Evolutionary conservation across 202 grass and related monocot species (phyloP).

Genomic region (Hordeum pubiflorum): DNA sequence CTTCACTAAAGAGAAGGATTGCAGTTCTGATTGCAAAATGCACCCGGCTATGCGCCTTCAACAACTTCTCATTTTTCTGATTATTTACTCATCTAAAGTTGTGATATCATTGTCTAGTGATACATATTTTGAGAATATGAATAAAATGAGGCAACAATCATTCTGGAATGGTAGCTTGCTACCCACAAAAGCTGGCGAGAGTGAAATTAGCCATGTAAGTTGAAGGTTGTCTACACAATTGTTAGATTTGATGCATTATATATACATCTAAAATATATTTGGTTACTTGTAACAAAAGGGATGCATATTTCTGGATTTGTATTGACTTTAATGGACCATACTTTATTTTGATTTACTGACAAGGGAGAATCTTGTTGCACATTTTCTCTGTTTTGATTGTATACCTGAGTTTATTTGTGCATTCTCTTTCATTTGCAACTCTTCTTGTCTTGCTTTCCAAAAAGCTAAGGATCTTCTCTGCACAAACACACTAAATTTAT

Average conservation of each 20-base stretch:
- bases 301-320: neutral
- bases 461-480: neutral
- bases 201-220: neutral
- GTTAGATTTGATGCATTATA: too few relatives aligned
- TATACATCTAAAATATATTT: too few relatives aligned
- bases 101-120: neutral
- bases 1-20: too few relatives aligned
- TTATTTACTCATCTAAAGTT: neutral
- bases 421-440: neutral
- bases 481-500: neutral
- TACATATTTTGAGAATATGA: neutral
- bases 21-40: too few relatives aligned
- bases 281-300: neutral
- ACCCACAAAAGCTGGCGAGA: neutral
- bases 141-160: neutral
- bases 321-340: neutral
- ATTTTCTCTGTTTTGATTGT: neutral
- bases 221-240: neutral
- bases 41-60: too few relatives aligned
- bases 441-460: neutral
- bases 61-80: neutral
- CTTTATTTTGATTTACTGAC: neutral
- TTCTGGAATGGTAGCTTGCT: neutral
- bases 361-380: neutral
- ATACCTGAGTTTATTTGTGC: neutral